Evolutionary conservation across 805 yeast species (phyloP), one percentile per base, ranked within the genome.

Genomic region (Millerozyma miso): DNA sequence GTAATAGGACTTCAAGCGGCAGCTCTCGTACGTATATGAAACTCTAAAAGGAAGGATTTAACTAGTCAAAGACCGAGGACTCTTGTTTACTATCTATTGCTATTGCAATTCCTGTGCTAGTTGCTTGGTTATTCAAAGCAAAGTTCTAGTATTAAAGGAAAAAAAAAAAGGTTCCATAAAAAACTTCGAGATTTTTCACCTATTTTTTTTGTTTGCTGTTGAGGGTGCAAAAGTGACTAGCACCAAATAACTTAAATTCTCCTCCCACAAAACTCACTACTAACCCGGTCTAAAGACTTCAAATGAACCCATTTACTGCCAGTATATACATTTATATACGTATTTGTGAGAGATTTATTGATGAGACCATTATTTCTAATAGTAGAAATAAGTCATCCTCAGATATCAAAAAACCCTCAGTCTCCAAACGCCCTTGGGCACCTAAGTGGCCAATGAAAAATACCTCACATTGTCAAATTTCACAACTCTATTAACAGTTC

Each of bases 1-100:
- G 29, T 23, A 38, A 44, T 23, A 34, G 39, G 49, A 61, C 69
- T 58, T 66, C 70, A 66, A 62, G 68, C 71, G 71, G 71, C 71
- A 66, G 71, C 71, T 66, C 71, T 65, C 71, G 71, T 66, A 38
- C 50, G 39, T 32, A 39, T 33, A 43, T 42, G 40, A 19, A 36
- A 13, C 7, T 6, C 14, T 32, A 32, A 7, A 7, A 15, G 34
- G 17, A 32, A 15, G 29, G 29, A 23, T 23, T 23, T 10, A 23
- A 23, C 29, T 23, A 23, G 29, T 23, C 29, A 23, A 23, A 6
- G 29, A 23, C 29, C 10, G 6, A 23, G 29, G 29, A 23, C 29
- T 23, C 29, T 23, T 6, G 29, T 23, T 23, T 23, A 23, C 29
- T 23, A 23, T 23, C n/a, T n/a, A 23, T 23, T 23, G 29, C 29